Evolutionary conservation across 2,329 filamentous ascomycete species (phyloP).

Genomic region (Penicillium sp.): DNA sequence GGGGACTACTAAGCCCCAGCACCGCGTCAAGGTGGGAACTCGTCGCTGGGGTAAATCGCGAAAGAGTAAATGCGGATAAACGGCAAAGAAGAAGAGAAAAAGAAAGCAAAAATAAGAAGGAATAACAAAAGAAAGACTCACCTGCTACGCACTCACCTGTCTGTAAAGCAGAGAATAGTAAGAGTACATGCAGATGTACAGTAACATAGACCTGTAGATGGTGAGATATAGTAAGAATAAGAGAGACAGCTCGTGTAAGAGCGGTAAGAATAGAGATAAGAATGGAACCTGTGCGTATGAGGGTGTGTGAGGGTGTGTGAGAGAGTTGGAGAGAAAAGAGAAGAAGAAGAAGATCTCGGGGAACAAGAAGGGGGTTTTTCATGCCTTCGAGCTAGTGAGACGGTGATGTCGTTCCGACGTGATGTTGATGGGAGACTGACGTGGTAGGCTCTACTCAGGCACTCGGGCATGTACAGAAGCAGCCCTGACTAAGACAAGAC

Average conservation of each 20-base stretch:
- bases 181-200: not conserved
- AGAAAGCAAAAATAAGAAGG: not conserved
- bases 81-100: not conserved
- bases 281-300: not conserved
- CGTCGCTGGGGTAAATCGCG: constrained; percentile 11
- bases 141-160: not conserved
- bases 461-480: not conserved
- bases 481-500: not conserved
- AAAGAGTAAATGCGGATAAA: constrained; percentile 3
- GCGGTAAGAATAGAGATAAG: not conserved
- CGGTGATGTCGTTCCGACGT: not conserved
- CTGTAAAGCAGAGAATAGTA: not conserved
- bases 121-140: not conserved
- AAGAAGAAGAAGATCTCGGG: not conserved
- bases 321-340: not conserved
- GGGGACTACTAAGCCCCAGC: constrained; percentile 16
- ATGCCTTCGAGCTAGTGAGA: not conserved
- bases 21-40: constrained; percentile 20
- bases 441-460: not conserved
- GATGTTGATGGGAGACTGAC: not conserved
- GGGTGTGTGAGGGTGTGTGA: not conserved
- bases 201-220: not conserved
- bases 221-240: not conserved
- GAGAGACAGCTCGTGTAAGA: not conserved
- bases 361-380: not conserved